Evolutionary conservation across 306 rosid species (phyloP), one percentile per base, ranked within the genome.

Genomic region (Arachis hypogaea): DNA sequence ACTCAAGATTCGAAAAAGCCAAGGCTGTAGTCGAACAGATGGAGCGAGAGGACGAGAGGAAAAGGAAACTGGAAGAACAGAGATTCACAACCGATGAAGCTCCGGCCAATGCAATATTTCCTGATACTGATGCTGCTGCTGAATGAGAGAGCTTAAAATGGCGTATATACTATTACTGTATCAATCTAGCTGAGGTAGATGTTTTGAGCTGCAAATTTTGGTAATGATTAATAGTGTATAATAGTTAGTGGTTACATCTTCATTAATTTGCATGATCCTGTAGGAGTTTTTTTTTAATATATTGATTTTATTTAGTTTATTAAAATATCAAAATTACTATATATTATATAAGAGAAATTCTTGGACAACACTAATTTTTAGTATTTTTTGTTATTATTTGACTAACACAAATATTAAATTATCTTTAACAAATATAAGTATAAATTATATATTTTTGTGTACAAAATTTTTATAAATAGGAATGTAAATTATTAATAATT

Each of bases 1-100:
- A 88, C 78, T 76, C 73, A 36, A 82, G 93, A 80, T 87, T 93
- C 5, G 94, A 86, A 74, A 80, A 74, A 50, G 96, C 98, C 4
- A 89, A 91, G 85, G 97, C 83, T 58, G 75, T 42, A 18, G 83
- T 82, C 29, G 72, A 45, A 28, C 87, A 81, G 86, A 81, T 81
- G 74, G 89, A 86, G 88, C 76, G 30, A 29, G 80, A 81, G 58
- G 83, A 82, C 18, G 86, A 83, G 38, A 70, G 63, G 78, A 86
- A 57, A 76, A 83, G 63, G 80, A 75, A 58, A 75, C 82, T 68
- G 52, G 78, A 82, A 55, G 86, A 77, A 77, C 77, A 69, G 73
- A 62, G 63, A 63, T 42, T 47, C 16, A 36, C 45, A 58, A 70
- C 59, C 16, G 51, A 63, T 0, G 76, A 83, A 77, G 58, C 51